Percentiles rank a stretch among this genome's conserved stretches.
phyloP scores from a whole-genome alignment of 805 yeast species.

The Yarrowia sp. region DNA sequence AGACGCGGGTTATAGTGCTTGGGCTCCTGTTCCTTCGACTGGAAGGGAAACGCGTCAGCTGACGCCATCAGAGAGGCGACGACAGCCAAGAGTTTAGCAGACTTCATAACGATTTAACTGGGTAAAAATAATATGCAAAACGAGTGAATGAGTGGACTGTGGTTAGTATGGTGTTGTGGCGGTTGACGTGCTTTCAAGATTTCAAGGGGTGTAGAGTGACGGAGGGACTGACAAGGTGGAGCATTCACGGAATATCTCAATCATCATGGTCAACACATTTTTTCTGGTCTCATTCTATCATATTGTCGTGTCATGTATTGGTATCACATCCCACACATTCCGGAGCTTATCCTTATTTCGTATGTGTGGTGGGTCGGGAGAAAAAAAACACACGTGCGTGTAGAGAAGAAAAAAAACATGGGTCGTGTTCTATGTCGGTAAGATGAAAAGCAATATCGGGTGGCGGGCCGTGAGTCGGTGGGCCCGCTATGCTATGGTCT shows the following conservation, averaged over 20 bases:
- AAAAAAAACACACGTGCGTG: conserved; percentile 6
- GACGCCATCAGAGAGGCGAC: conserved; percentile 22
- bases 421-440: background rate
- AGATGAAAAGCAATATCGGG: conserved; percentile 12
- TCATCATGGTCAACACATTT: background rate
- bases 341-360: conserved; percentile 17
- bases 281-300: background rate
- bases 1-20: conserved; percentile 25
- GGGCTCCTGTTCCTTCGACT: conserved; percentile 23
- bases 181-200: background rate
- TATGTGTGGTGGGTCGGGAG: conserved; percentile 1
- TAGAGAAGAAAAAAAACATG: background rate
- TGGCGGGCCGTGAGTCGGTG: background rate
- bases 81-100: conserved; percentile 1
- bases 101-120: conserved; percentile 20
- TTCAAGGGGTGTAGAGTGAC: background rate
- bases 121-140: conserved; percentile 15
- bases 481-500: conserved; percentile 1
- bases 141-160: conserved; percentile 27
- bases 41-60: conserved; percentile 22
- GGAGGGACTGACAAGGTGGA: background rate
- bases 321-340: conserved; percentile 15
- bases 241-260: background rate
- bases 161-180: conserved; percentile 1
- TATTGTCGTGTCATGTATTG: background rate